A percentile compares a stretch with the other conserved stretches of the same genome.
Evolutionary conservation across 345 rosid species (phyloP).

Genomic region (Cochlearia excelsa): DNA sequence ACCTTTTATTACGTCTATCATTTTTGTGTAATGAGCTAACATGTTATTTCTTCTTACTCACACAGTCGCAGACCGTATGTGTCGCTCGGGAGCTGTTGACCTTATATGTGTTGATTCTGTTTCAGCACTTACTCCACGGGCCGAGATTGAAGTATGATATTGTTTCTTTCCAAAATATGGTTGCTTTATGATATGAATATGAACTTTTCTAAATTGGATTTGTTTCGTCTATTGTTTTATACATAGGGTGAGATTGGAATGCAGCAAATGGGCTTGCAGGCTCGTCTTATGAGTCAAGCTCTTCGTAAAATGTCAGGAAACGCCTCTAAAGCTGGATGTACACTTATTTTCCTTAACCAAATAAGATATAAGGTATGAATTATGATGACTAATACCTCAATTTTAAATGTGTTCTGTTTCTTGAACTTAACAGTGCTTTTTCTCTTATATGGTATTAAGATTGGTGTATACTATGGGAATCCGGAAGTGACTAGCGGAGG

Average conservation of each 20-base stretch:
- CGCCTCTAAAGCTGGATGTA: slow-evolving; percentile 99
- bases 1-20: not conserved
- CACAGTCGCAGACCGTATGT: slow-evolving; percentile 98
- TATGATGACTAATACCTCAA: not conserved
- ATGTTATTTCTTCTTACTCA: slow-evolving; percentile 14
- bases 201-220: not conserved
- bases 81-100: slow-evolving; percentile 94
- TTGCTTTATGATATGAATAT: slow-evolving; percentile 1
- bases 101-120: slow-evolving; percentile 96
- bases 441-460: slow-evolving; percentile 45
- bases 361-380: slow-evolving; percentile 79
- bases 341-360: slow-evolving; percentile 87
- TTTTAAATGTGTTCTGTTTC: slow-evolving; percentile 7
- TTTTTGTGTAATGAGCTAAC: slow-evolving; percentile 27
- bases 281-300: slow-evolving; percentile 99
- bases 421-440: slow-evolving; percentile 18
- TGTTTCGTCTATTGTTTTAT: slow-evolving; percentile 1
- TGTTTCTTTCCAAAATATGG: not conserved
- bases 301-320: slow-evolving; percentile 99
- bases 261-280: slow-evolving; percentile 99
- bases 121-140: slow-evolving; percentile 96
- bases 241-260: slow-evolving; percentile 93
- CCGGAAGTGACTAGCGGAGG: slow-evolving; percentile 99
- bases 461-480: slow-evolving; percentile 96
- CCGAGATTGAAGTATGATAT: slow-evolving; percentile 85